These are phyloP conservation scores for Prosopis cineraria DNA, from an alignment of 306 rosid genomes.

Conservation along the genomic window DNA sequence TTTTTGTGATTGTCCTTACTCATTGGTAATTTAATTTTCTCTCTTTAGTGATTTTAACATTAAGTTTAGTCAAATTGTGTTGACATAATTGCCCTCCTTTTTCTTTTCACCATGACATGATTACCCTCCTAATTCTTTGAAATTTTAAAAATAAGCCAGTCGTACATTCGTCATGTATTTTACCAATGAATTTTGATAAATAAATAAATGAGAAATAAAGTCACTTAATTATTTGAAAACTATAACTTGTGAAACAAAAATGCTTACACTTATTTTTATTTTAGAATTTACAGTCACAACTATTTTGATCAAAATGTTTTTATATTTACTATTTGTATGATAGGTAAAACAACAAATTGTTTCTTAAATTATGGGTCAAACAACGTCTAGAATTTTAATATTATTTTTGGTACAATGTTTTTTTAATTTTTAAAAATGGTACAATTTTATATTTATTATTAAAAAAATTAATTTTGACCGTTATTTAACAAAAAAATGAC, in stretches of 20 bases:
- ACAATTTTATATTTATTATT: too few species aligned
- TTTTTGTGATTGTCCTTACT: background rate
- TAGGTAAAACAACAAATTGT: too few species aligned
- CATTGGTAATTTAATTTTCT: background rate
- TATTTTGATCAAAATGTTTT: background rate
- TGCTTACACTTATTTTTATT: background rate
- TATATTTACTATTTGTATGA: too few species aligned
- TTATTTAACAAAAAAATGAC: too few species aligned
- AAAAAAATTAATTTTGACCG: too few species aligned
- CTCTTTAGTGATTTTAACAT: background rate
- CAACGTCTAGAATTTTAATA: too few species aligned
- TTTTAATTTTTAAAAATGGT: too few species aligned
- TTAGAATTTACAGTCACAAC: background rate
- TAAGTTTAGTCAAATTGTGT: slow-evolving; percentile 9
- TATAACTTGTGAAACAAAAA: background rate
- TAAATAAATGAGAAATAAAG: background rate
- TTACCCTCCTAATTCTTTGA: background rate
- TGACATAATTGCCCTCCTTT: slow-evolving; percentile 34
- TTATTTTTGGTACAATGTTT: too few species aligned
- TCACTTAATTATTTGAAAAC: background rate
- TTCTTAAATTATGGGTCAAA: too few species aligned
- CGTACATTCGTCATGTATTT: background rate
- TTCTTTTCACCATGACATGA: background rate
- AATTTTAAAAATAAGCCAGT: background rate
- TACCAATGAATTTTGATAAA: background rate